A percentile compares a stretch with the other conserved stretches of the same genome.
Evolutionary conservation across 169 alveolate genomes (phyloP).

Genomic region (Cystoisospora suis): DNA sequence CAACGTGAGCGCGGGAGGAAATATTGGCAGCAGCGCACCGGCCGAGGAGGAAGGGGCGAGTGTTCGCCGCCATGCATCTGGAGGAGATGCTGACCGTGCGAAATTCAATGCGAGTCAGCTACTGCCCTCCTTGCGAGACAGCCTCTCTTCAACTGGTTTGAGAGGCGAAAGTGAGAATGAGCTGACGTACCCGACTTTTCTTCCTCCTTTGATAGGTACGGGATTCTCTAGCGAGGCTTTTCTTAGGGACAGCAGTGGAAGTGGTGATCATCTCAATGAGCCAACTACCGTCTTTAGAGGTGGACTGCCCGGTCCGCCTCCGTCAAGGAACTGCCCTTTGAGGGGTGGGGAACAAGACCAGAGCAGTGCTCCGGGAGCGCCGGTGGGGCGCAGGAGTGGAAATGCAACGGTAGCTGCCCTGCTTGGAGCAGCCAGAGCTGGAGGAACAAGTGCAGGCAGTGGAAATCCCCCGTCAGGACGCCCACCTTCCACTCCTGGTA

Average conservation of each 20-base stretch:
- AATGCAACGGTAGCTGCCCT: background rate
- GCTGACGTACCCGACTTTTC: slow-evolving; percentile 15
- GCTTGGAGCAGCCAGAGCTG: background rate
- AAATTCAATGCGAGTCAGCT: too few species aligned
- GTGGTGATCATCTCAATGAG: background rate
- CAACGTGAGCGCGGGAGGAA: background rate
- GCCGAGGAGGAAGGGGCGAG: too few species aligned
- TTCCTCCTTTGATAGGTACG: slow-evolving; percentile 8
- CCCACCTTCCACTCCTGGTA: background rate
- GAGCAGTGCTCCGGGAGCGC: too few species aligned
- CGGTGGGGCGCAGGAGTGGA: background rate
- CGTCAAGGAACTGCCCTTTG: background rate
- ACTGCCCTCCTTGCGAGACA: too few species aligned
- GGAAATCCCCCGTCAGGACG: background rate
- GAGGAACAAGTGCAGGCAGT: background rate
- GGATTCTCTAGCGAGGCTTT: slow-evolving; percentile 24
- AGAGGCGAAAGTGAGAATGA: too few species aligned
- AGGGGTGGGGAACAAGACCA: too few species aligned
- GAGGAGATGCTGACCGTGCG: background rate
- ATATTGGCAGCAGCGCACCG: background rate
- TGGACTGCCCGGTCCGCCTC: background rate
- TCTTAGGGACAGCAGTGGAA: slow-evolving; percentile 30
- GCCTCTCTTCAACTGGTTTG: too few species aligned
- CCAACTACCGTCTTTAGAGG: background rate
- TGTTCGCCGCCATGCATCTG: background rate